Evolutionary conservation across 1,139 yeast species (phyloP).

Genomic region (Yamadazyma diospyri): DNA sequence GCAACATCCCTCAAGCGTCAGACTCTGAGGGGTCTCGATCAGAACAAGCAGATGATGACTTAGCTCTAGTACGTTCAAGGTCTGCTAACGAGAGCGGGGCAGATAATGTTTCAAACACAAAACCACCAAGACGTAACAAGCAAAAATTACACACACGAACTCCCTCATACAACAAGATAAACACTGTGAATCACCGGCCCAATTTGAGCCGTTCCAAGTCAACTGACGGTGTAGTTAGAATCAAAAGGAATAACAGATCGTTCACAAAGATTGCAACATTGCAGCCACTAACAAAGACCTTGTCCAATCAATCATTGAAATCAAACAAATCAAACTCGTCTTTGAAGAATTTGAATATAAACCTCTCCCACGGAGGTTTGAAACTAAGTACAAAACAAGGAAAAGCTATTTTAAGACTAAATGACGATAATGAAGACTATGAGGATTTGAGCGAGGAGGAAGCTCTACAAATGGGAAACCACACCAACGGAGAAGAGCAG

Average conservation of each 20-base stretch:
- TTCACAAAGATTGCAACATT: conserved; percentile 34
- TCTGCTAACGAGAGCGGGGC: conserved; percentile 1
- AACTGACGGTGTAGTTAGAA: conserved; percentile 36
- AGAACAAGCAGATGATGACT: conserved; percentile 1
- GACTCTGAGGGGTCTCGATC: background rate
- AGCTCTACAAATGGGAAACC: background rate
- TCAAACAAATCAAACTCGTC: conserved; percentile 35
- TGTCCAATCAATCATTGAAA: conserved; percentile 27
- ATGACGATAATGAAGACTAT: conserved; percentile 33
- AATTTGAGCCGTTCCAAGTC: conserved; percentile 39
- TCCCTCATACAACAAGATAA: conserved; percentile 27
- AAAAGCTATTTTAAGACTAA: conserved; percentile 37
- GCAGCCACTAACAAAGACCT: conserved; percentile 41
- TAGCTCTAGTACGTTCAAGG: background rate
- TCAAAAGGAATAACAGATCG: conserved; percentile 37
- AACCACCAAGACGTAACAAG: conserved; percentile 20
- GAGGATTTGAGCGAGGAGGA: conserved; percentile 25
- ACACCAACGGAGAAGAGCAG: no score
- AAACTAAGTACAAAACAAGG: conserved; percentile 40
- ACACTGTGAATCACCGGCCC: conserved; percentile 22
- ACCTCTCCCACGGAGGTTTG: conserved; percentile 22
- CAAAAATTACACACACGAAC: conserved; percentile 28
- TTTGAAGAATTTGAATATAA: conserved; percentile 26
- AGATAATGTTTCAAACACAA: background rate
- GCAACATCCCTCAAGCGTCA: background rate